These are phyloP conservation scores for Puccinia polysora DNA, from an alignment of 1,284 basidiomycete genomes.

Conservation along the genomic window DNA sequence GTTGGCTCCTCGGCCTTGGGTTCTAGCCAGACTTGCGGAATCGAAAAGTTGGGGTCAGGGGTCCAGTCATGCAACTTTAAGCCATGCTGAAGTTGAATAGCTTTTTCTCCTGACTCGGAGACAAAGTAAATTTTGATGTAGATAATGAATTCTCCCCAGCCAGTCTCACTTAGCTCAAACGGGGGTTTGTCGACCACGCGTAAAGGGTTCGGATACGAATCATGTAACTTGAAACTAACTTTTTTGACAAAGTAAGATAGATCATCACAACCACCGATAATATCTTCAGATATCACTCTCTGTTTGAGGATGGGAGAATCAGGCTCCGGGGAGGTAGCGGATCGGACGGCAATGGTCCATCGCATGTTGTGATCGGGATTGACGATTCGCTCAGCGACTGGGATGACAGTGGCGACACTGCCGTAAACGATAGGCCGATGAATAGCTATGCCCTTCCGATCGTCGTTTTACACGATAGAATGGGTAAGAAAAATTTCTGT, in stretches of 20 bases:
- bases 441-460: slow-evolving; percentile 74
- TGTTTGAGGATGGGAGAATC: slow-evolving; percentile 55
- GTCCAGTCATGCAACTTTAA: slow-evolving; percentile 94
- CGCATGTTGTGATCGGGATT: slow-evolving; percentile 79
- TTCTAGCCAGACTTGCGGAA: slow-evolving; percentile 55
- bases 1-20: slow-evolving; percentile 59
- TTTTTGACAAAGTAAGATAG: slow-evolving; percentile 80
- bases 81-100: slow-evolving; percentile 78
- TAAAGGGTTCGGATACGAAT: slow-evolving; percentile 86
- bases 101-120: slow-evolving; percentile 86
- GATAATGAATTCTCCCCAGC: slow-evolving; percentile 99
- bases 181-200: slow-evolving; percentile 87
- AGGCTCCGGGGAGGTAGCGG: slow-evolving; percentile 56
- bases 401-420: slow-evolving; percentile 81
- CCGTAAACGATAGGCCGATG: slow-evolving; percentile 91
- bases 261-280: slow-evolving; percentile 73
- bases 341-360: slow-evolving; percentile 92
- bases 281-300: slow-evolving; percentile 46
- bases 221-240: slow-evolving; percentile 95
- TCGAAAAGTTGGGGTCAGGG: slow-evolving; percentile 52
- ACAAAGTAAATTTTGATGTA: slow-evolving; percentile 88
- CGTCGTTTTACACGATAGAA: not conserved
- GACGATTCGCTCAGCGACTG: slow-evolving; percentile 66
- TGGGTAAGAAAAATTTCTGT: not conserved
- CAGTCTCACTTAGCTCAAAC: slow-evolving; percentile 91